These are phyloP conservation scores for Garcileccinum viscosum DNA, from an alignment of 1,284 basidiomycete genomes.

Conservation along the genomic window DNA sequence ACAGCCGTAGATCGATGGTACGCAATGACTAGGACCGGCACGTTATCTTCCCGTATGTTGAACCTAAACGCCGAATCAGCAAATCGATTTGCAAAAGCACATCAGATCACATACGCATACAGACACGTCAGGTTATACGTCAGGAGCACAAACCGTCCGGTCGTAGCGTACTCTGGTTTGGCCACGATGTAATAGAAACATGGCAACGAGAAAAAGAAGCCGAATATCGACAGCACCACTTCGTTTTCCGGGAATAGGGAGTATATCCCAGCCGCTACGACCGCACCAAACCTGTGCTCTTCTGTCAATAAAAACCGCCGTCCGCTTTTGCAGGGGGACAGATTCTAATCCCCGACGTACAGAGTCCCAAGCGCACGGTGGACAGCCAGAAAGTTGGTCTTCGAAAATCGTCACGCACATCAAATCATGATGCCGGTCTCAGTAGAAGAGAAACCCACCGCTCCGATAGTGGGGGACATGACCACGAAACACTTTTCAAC, in stretches of 20 bases:
- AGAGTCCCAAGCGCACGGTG: constrained; percentile 85
- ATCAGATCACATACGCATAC: constrained; percentile 64
- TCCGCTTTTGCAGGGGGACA: neutral
- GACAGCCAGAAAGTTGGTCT: constrained; percentile 84
- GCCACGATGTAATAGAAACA: constrained; percentile 92
- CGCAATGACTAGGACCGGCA: constrained; percentile 78
- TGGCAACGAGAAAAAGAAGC: constrained; percentile 90
- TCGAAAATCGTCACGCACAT: constrained; percentile 22
- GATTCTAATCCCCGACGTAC: constrained; percentile 53
- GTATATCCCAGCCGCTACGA: constrained; percentile 76
- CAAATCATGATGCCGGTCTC: constrained; percentile 4
- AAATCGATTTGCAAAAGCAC: neutral
- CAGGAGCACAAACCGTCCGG: constrained; percentile 86
- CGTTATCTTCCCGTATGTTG: constrained; percentile 76
- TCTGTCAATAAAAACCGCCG: constrained; percentile 8
- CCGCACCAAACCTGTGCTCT: constrained; percentile 72
- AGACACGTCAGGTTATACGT: constrained; percentile 92
- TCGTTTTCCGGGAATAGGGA: constrained; percentile 80
- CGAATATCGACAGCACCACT: constrained; percentile 78
- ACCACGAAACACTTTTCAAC: constrained; percentile 79
- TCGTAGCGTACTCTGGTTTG: constrained; percentile 79
- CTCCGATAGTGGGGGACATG: constrained; percentile 87
- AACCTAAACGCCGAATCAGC: constrained; percentile 58
- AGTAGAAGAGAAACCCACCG: constrained; percentile 52
- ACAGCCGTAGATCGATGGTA: constrained; percentile 82